Base-by-base conservation (phyloP, 768 basidiomycete species). In the Mycena polygramma region DNA sequence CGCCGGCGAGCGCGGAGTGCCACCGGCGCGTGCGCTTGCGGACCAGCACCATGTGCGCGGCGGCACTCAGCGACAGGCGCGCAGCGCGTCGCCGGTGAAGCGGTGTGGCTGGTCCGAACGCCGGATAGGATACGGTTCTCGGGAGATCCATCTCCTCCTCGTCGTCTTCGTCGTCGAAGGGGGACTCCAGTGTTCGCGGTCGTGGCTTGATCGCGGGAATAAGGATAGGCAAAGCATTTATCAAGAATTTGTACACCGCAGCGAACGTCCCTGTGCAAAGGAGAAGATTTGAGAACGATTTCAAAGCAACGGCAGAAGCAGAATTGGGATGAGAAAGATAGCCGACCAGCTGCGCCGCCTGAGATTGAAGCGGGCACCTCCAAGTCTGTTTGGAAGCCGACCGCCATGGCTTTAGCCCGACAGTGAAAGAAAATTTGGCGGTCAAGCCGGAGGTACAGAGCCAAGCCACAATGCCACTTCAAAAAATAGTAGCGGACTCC, bases 1-100 rank as follows among this genome's bases (percentile, higher is more conserved):
- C 87, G 17, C 95, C 95, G 2, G 96, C 95, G 20, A 94, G 73
- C 0, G 93, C 87, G 2, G 94, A 89, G 74, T 97, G 91, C 94
- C 95, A 96, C 72, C 89, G 79, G 51, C 88, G 82, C 10, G 92
- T 92, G 77, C 85, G 87, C 77, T 93, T 94, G 49, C 86, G 85
- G 26, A 91, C 82, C 81, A 93, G 85, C 13, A 86, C 78, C 66
- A 90, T 83, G 73, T 92, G 92, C 8, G 89, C 91, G 57, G 87
- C 88, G 36, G 88, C 88, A 63, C 86, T 89, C 26, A 89, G 83
- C 7, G 90, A 94, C 10, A 92, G 82, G 6, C 90, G 86, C 3
- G 88, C 84, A 46, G 75, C 81, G 37, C 87, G 83, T 46, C 63
- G 66, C 6, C 61, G 66, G 22, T 52, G 64, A 2, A 24, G 59